A percentile compares a stretch with the other conserved stretches of the same genome.
These are phyloP conservation scores for Cystofilobasidium bisporidii DNA, from an alignment of 768 basidiomycete genomes.

Conservation along the genomic window DNA sequence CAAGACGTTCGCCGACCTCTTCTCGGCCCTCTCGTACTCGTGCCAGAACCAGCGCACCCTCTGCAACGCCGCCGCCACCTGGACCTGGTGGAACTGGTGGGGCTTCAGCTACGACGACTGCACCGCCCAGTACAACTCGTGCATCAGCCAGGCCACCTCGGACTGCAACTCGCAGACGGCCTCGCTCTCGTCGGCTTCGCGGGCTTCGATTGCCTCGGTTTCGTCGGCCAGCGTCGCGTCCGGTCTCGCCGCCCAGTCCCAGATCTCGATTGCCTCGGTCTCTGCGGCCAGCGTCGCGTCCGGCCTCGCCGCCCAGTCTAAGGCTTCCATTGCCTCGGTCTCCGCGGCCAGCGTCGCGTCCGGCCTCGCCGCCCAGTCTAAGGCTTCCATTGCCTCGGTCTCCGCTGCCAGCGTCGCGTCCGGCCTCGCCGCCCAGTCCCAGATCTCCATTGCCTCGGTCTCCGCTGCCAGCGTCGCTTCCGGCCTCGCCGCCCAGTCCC, in stretches of 20 bases:
- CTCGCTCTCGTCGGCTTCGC: neutral
- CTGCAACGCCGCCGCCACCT: conserved; percentile 6
- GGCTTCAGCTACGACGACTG: neutral
- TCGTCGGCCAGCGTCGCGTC: neutral
- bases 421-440: neutral
- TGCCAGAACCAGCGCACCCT: neutral
- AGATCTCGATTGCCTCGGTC: neutral
- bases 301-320: neutral
- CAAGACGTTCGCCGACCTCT: neutral
- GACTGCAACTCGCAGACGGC: neutral
- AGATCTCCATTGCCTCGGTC: neutral
- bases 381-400: neutral
- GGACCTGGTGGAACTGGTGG: conserved; percentile 3
- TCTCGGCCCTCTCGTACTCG: neutral
- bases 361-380: neutral
- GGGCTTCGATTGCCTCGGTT: neutral
- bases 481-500: neutral
- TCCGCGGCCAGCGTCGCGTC: neutral
- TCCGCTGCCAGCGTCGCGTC: neutral
- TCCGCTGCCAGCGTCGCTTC: neutral
- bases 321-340: too few relatives aligned
- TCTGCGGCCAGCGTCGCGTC: neutral
- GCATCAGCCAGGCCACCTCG: neutral
- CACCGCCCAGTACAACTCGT: neutral
- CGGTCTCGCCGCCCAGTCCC: neutral